Evolutionary conservation across 1,139 yeast species (phyloP).

Genomic region (Candida freyschussii): DNA sequence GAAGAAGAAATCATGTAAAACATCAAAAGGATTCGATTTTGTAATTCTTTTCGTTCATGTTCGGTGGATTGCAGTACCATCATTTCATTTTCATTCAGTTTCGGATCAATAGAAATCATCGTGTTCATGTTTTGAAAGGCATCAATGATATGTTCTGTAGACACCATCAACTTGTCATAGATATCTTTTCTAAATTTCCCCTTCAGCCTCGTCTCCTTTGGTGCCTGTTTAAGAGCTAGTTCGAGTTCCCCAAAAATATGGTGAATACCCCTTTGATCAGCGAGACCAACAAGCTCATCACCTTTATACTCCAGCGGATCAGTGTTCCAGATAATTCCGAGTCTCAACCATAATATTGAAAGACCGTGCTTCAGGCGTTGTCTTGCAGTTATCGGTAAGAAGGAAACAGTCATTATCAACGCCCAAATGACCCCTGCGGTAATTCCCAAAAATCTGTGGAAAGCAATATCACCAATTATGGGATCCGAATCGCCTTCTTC

Average conservation of each 20-base stretch:
- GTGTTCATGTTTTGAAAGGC: conserved; percentile 69
- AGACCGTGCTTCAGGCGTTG: conserved; percentile 59
- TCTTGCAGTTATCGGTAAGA: conserved; percentile 76
- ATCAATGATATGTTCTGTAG: conserved; percentile 66
- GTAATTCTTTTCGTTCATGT: conserved; percentile 61
- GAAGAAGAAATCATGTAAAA: conserved; percentile 80
- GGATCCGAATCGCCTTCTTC: conserved; percentile 63
- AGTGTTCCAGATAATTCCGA: conserved; percentile 80
- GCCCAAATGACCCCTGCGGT: conserved; percentile 78
- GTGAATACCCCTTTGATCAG: conserved; percentile 50
- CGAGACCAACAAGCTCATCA: conserved; percentile 43
- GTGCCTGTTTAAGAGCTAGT: conserved; percentile 61
- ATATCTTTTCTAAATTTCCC: conserved; percentile 60
- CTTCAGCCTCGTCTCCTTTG: conserved; percentile 68
- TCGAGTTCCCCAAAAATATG: conserved; percentile 59
- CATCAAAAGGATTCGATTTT: conserved; percentile 64
- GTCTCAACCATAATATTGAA: conserved; percentile 66
- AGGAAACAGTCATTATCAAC: conserved; percentile 51
- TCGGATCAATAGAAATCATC: conserved; percentile 59
- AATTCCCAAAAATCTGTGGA: conserved; percentile 72
- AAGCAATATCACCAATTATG: conserved; percentile 69
- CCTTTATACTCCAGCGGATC: conserved; percentile 40
- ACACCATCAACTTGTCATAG: conserved; percentile 46
- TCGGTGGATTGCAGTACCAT: conserved; percentile 52
- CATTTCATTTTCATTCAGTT: conserved; percentile 48